Evolutionary conservation across 75 land plant genomes (phyloP).

Genomic region (Gnetum montanum): DNA sequence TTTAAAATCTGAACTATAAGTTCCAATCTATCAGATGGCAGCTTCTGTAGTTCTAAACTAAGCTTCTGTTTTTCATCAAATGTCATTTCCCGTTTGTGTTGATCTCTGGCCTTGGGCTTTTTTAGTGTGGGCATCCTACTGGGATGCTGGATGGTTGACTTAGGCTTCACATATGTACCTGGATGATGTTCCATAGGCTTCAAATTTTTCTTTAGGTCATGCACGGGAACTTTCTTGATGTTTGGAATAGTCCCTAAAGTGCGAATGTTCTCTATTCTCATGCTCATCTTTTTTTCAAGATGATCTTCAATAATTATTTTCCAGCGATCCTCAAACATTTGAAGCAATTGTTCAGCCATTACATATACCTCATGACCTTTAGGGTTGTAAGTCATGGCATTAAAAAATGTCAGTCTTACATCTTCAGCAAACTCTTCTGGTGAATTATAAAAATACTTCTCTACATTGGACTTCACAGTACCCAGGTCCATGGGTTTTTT

Average conservation of each 20-base stretch:
- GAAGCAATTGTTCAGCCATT: conserved; percentile 41
- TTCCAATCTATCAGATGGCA: conserved; percentile 59
- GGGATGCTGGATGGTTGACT: not conserved
- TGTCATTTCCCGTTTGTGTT: conserved; percentile 51
- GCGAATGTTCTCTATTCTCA: conserved; percentile 5
- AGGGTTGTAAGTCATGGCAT: conserved; percentile 72
- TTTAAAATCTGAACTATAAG: conserved; percentile 56
- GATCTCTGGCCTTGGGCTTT: conserved; percentile 55
- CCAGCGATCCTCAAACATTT: conserved; percentile 54
- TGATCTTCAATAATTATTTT: conserved; percentile 15
- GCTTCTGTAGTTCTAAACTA: conserved; percentile 30
- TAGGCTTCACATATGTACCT: conserved; percentile 1
- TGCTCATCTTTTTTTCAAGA: conserved; percentile 1
- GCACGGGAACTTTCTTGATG: conserved; percentile 1
- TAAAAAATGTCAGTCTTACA: conserved; percentile 54
- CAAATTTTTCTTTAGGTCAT: conserved; percentile 21
- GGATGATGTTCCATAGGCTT: conserved; percentile 27
- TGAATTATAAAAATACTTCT: conserved; percentile 29
- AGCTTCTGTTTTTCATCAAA: conserved; percentile 63
- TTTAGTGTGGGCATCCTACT: conserved; percentile 20
- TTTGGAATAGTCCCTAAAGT: conserved; percentile 7
- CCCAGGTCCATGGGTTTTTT: conserved; percentile 80
- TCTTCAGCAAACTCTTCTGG: conserved; percentile 58
- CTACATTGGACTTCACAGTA: conserved; percentile 46
- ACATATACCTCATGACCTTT: conserved; percentile 52